Base-by-base conservation (phyloP, 371 early-diverging fungal species). In the Actinomortierella wolfii region DNA sequence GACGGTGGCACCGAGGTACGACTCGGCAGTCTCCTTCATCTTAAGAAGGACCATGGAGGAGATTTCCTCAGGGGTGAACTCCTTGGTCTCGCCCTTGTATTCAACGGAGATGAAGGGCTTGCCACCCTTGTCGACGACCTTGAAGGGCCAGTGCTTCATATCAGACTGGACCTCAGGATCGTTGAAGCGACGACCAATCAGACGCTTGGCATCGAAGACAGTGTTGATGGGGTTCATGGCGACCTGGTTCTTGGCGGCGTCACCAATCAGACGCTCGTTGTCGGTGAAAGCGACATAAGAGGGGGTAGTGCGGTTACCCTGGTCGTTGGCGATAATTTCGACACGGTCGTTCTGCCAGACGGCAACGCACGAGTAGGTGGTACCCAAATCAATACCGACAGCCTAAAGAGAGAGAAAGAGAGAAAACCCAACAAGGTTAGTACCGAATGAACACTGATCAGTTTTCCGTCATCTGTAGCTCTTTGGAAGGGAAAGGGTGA, bases 331-430 rank as follows among this genome's bases (percentile, higher is more conserved):
- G 81, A 96, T 94, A 78, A 95, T 94, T 82, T 96, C 97, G 60
- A 95, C 96, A 70, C 92, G 93, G 79, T 96, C 98, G 83, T 96
- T 94, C 81, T 93, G 93, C 89, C 93, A 96, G 57, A 96, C 96
- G 80, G 94, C 98, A 75, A 99, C 97, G 84, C 99, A 99, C 65
- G 97, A 96, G 92, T 99, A 98, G 79, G 99, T 99, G 78, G 99
- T 99, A 81, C 99, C 99, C 81, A 99, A 89, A 89, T 99, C 98
- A 81, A 93, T 93, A 86, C 93, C 93, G 80, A 93, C 84, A 69
- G 79, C 61, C 66, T 68, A 24, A 17, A 17, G 46, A 57, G 39
- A 56, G 21, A 20, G 43, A 53, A 23, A 21, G 18, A 46, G 34
- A 34, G 34, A 34, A 34, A 11, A 34, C 7, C 11, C 34, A 34